phyloP scores from a whole-genome alignment of 306 rosid genomes.

The Acmispon strigosus region DNA sequence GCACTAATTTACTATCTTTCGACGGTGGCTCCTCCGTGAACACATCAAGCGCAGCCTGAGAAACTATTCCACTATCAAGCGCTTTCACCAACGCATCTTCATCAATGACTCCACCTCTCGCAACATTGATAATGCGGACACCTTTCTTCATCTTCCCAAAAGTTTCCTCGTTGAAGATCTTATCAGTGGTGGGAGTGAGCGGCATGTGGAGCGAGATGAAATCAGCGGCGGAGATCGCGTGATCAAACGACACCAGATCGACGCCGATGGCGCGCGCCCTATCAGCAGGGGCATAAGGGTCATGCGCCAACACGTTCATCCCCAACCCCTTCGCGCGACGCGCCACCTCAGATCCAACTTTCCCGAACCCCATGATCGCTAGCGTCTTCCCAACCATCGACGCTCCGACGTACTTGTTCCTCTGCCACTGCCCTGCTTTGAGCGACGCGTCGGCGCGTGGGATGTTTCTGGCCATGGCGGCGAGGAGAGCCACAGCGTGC shows the following conservation, averaged over 20 bases:
- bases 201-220: slow-evolving; percentile 78
- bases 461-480: slow-evolving; percentile 65
- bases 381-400: slow-evolving; percentile 68
- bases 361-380: slow-evolving; percentile 75
- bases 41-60: slow-evolving; percentile 83
- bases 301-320: slow-evolving; percentile 65
- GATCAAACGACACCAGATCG: slow-evolving; percentile 58
- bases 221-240: slow-evolving; percentile 51
- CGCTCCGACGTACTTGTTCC: slow-evolving; percentile 69
- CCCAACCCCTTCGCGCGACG: slow-evolving; percentile 70
- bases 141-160: slow-evolving; percentile 68
- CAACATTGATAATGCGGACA: slow-evolving; percentile 60
- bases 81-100: slow-evolving; percentile 63
- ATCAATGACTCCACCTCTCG: slow-evolving; percentile 71
- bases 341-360: slow-evolving; percentile 73
- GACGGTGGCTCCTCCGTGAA: slow-evolving; percentile 71
- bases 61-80: slow-evolving; percentile 52
- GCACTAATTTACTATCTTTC: slow-evolving; percentile 57
- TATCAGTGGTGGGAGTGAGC: slow-evolving; percentile 54
- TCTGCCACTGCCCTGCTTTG: slow-evolving; percentile 74
- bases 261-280: slow-evolving; percentile 63
- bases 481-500: slow-evolving; percentile 56
- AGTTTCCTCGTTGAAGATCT: slow-evolving; percentile 50
- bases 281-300: slow-evolving; percentile 64
- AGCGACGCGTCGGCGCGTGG: slow-evolving; percentile 66